Conservation (phyloP, 352 stramenopile species). For the Phytophthora pini region DNA sequence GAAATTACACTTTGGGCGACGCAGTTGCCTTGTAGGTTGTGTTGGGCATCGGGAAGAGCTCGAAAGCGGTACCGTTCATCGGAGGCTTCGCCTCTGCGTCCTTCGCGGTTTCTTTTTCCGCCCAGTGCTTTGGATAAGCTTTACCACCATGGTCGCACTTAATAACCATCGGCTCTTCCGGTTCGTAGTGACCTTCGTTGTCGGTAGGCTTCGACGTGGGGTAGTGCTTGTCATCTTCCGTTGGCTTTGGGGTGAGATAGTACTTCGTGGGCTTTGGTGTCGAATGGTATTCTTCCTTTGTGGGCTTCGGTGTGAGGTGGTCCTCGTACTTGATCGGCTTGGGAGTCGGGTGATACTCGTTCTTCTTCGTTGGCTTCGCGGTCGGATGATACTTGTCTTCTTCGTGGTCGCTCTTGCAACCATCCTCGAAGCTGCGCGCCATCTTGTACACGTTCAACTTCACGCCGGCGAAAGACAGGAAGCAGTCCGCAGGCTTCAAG, state of each 20-base stretch:
- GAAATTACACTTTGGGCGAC: constrained; percentile 1
- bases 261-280: constrained; percentile 22
- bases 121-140: neutral
- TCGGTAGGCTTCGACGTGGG: neutral
- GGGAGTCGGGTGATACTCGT: constrained; percentile 11
- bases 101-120: constrained; percentile 11
- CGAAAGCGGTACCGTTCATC: constrained; percentile 20
- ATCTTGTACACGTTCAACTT: constrained; percentile 35
- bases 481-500: constrained; percentile 30
- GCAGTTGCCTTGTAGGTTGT: constrained; percentile 35
- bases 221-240: neutral
- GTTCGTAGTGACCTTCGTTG: neutral
- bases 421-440: constrained; percentile 10
- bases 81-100: constrained; percentile 22
- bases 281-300: constrained; percentile 15
- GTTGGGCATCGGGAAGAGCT: constrained; percentile 29
- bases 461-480: constrained; percentile 22
- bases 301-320: neutral
- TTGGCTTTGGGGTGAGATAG: constrained; percentile 1
- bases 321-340: constrained; percentile 22
- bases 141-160: constrained; percentile 6
- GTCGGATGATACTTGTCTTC: constrained; percentile 5
- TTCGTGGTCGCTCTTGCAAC: constrained; percentile 15
- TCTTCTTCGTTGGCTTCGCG: neutral
- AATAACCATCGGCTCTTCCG: constrained; percentile 15